Base-by-base conservation (phyloP, 176 grass and related monocot genomes). In the Aegilops speltoides region DNA sequence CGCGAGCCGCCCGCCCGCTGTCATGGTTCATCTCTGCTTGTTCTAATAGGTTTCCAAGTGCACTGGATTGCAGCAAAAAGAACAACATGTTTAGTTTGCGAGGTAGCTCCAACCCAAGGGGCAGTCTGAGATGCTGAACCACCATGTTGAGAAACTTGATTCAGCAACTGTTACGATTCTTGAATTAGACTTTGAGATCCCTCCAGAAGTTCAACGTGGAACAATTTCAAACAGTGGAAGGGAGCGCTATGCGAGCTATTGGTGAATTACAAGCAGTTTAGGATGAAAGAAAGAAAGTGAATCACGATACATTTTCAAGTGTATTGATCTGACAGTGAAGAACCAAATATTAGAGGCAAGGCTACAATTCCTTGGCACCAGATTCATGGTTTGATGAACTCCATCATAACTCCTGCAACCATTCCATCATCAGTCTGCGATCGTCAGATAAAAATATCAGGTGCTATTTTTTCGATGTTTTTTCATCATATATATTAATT, bases 81-180 rank as follows among this genome's bases (percentile, higher is more conserved):
- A 34, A 34, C 33, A 34, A 5, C 33, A 34, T 34, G 33, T 34
- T 34, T 6, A 34, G 33, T 5, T 34, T 34, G 33, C 33, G 33
- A 34, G 33, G 33, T 34, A 31, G 31, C 31, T 31, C 31, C 31
- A 31, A 3, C 31, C 31, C 31, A 31, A 31, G 31, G 31, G 31
- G 31, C 31, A 31, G 31, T 31, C 31, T 31, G 31, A 98, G 96
- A 75, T 95, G 22, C 79, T 98, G 80, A 93, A 98, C 84, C 89
- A 93, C 26, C 96, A 98, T 86, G 93, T 98, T 9, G 91, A 95
- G 59, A 95, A 98, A 86, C 95, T 93, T 83, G 96, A 98, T 85
- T 98, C 91, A 80, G 96, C 96, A 83, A 93, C 89, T 92, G 91
- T 98, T 54, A 98, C 95, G 95, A 93, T 98, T 83, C 95, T 89